Evolutionary conservation across 129 eudicot species (phyloP).

Genomic region (Tagetes patula): DNA sequence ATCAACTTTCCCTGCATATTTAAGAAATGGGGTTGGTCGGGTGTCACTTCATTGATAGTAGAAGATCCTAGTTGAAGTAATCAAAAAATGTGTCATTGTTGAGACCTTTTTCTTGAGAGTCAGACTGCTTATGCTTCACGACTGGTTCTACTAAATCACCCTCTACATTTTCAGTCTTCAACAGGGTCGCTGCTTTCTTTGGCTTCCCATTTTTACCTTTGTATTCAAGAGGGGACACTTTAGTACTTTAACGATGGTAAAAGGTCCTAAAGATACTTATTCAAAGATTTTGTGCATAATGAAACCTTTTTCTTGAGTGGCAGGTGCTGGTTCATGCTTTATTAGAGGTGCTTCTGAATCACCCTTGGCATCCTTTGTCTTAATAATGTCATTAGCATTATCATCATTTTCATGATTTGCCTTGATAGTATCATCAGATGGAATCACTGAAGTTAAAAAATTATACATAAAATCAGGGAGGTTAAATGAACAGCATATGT

Average conservation of each 20-base stretch:
- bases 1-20: conserved; percentile 37
- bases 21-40: background rate
- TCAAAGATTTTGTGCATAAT: conserved; percentile 4
- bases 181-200: conserved; percentile 30
- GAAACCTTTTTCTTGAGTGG: conserved; percentile 46
- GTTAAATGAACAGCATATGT: background rate
- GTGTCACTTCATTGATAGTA: conserved; percentile 2
- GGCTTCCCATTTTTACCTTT: conserved; percentile 37
- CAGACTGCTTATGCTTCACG: conserved; percentile 41
- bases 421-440: conserved; percentile 37
- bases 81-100: conserved; percentile 2
- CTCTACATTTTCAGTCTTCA: conserved; percentile 30
- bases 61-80: background rate
- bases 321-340: conserved; percentile 33
- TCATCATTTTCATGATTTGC: conserved; percentile 20
- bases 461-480: background rate
- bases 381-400: conserved; percentile 18
- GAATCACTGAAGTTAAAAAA: conserved; percentile 26
- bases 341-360: conserved; percentile 24
- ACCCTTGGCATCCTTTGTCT: conserved; percentile 35
- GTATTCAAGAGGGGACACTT: conserved; percentile 3
- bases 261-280: background rate
- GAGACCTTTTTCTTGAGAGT: conserved; percentile 44
- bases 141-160: conserved; percentile 40
- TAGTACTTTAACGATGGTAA: conserved; percentile 6